These are phyloP conservation scores for Ceratobasidium sp. DNA, from an alignment of 1,284 basidiomycete species.

Conservation along the genomic window DNA sequence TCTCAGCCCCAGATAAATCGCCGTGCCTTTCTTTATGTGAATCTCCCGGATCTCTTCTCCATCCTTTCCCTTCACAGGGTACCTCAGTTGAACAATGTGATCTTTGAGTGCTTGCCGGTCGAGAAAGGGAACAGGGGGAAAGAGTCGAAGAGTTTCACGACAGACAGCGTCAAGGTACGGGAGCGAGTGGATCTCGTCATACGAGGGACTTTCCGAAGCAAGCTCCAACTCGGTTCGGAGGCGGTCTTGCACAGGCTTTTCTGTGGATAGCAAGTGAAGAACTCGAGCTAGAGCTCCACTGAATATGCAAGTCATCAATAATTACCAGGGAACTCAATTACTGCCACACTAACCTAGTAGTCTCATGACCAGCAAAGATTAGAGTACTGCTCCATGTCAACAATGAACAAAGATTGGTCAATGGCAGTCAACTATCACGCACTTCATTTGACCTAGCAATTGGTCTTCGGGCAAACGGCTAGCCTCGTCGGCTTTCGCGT, in stretches of 20 bases:
- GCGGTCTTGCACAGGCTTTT: slow-evolving; percentile 57
- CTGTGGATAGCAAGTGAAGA: not conserved
- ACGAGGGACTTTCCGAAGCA: slow-evolving; percentile 41
- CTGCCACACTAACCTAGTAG: not conserved
- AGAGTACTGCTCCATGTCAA: not conserved
- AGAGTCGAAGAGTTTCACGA: slow-evolving; percentile 69
- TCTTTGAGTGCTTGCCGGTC: slow-evolving; percentile 53
- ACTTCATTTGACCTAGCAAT: slow-evolving; percentile 31
- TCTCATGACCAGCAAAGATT: slow-evolving; percentile 11
- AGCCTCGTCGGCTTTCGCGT: not conserved
- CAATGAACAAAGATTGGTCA: not conserved
- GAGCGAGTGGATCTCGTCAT: slow-evolving; percentile 51
- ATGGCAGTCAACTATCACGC: not conserved
- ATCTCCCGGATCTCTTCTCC: not conserved
- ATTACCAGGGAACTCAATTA: not conserved
- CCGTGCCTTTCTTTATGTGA: not conserved
- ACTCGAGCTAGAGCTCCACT: slow-evolving; percentile 4
- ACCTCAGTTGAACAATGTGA: not conserved
- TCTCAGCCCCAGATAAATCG: too few relatives aligned
- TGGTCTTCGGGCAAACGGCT: not conserved
- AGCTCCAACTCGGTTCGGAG: slow-evolving; percentile 62
- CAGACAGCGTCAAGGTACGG: slow-evolving; percentile 68
- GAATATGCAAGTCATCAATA: not conserved
- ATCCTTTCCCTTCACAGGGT: slow-evolving; percentile 3
- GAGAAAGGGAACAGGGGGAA: slow-evolving; percentile 68